Percentiles rank a stretch among this genome's conserved stretches.
These are phyloP conservation scores for Stachybotrys chartarum DNA, from an alignment of 2,329 filamentous ascomycete species.

Conservation along the genomic window DNA sequence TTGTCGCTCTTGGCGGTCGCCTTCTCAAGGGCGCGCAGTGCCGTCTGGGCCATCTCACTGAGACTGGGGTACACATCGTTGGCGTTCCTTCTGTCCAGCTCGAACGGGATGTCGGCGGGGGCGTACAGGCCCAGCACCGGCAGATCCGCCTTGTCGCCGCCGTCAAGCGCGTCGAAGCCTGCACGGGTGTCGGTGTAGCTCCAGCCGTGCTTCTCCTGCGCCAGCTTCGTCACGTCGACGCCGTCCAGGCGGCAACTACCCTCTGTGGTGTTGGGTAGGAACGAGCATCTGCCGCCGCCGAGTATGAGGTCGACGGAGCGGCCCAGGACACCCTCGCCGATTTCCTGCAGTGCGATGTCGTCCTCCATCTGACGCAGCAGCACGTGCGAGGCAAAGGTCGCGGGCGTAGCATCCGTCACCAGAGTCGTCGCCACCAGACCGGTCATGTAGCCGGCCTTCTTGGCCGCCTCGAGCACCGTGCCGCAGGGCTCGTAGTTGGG, in stretches of 20 bases:
- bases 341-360: conserved; percentile 84
- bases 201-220: conserved; percentile 70
- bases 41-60: conserved; percentile 83
- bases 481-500: conserved; percentile 84
- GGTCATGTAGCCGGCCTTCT: conserved; percentile 84
- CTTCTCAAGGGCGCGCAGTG: conserved; percentile 68
- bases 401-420: conserved; percentile 92
- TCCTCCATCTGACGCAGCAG: conserved; percentile 75
- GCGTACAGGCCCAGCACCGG: conserved; percentile 86
- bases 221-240: conserved; percentile 66
- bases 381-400: conserved; percentile 88
- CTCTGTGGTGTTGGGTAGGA: conserved; percentile 71
- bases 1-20: conserved; percentile 80
- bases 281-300: conserved; percentile 89
- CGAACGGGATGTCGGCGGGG: conserved; percentile 76
- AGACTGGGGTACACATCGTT: conserved; percentile 79
- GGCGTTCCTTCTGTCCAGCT: conserved; percentile 79
- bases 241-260: conserved; percentile 79
- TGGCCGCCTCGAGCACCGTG: conserved; percentile 87
- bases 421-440: conserved; percentile 92
- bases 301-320: conserved; percentile 87
- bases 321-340: conserved; percentile 81
- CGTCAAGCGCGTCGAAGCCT: conserved; percentile 67
- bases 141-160: conserved; percentile 61
- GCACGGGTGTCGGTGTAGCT: conserved; percentile 65